These are phyloP conservation scores for Cubamyces lactineus DNA, from an alignment of 768 basidiomycete genomes.

Conservation along the genomic window DNA sequence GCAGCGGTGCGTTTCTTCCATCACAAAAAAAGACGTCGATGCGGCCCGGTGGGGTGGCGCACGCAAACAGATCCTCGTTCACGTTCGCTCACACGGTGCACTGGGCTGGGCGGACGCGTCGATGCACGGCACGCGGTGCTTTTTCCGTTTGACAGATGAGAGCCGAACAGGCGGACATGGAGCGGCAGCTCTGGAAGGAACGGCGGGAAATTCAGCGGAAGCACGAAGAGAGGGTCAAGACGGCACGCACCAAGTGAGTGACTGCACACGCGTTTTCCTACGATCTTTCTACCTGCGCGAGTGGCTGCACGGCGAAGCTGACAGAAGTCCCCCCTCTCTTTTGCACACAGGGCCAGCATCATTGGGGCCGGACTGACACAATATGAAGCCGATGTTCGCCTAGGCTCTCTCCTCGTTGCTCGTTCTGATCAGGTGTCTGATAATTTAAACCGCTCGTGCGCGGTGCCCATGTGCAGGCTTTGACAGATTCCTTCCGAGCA, in stretches of 20 bases:
- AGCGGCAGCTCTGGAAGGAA: conserved; percentile 70
- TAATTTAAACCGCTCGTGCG: neutral
- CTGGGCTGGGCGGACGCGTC: neutral
- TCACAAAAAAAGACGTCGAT: too few relatives aligned
- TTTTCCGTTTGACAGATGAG: conserved; percentile 53
- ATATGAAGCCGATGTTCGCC: conserved; percentile 66
- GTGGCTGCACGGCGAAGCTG: neutral
- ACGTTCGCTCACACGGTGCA: neutral
- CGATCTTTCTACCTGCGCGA: neutral
- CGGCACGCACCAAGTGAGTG: conserved; percentile 66
- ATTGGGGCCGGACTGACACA: conserved; percentile 67
- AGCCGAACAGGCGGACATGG: conserved; percentile 69
- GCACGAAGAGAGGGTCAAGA: conserved; percentile 72
- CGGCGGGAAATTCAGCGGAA: conserved; percentile 61
- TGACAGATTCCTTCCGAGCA: conserved; percentile 63
- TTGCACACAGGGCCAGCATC: conserved; percentile 57
- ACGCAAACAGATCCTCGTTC: too few relatives aligned
- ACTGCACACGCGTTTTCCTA: neutral
- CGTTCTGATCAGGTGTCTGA: conserved; percentile 15
- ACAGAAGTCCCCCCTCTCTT: neutral
- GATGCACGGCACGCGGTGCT: neutral
- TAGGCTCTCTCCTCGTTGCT: conserved; percentile 13
- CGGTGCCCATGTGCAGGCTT: conserved; percentile 48
- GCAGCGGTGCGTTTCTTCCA: conserved; percentile 46
- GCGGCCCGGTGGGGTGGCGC: too few relatives aligned